Evolutionary conservation across 192 early-diverging fungal species (phyloP).

Genomic region (Coemansia reversa): DNA sequence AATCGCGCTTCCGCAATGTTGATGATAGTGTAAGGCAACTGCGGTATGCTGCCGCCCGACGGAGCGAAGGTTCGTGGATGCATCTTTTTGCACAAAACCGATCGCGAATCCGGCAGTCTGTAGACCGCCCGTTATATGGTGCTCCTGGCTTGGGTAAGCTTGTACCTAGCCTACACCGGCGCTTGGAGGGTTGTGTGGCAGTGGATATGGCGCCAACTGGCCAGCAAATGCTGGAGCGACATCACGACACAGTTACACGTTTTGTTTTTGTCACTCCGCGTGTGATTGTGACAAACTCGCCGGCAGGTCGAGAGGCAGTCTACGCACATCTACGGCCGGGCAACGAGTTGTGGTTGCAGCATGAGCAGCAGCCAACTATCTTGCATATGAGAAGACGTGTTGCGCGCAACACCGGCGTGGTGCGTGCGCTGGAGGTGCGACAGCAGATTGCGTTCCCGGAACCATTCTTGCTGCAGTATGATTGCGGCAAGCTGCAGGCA

Average conservation of each 20-base stretch:
- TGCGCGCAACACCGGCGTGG: slow-evolving; percentile 44
- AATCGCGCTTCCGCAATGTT: slow-evolving; percentile 9
- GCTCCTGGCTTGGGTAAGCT: slow-evolving; percentile 11
- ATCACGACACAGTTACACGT: slow-evolving; percentile 7
- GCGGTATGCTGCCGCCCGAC: neutral
- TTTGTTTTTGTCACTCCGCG: slow-evolving; percentile 46
- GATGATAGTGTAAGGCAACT: slow-evolving; percentile 1
- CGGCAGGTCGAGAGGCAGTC: slow-evolving; percentile 17
- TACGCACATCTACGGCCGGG: slow-evolving; percentile 23
- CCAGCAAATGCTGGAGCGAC: slow-evolving; percentile 19
- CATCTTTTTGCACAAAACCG: slow-evolving; percentile 21
- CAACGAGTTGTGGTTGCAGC: neutral
- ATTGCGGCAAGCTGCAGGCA: slow-evolving; percentile 88
- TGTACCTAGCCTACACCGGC: slow-evolving; percentile 4
- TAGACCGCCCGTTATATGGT: slow-evolving; percentile 17
- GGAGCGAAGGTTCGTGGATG: slow-evolving; percentile 24
- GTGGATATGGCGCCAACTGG: slow-evolving; percentile 60
- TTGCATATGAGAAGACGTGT: slow-evolving; percentile 39
- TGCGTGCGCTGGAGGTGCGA: slow-evolving; percentile 61
- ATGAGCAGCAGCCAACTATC: slow-evolving; percentile 20
- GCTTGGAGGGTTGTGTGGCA: slow-evolving; percentile 30
- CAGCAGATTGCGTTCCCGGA: slow-evolving; percentile 81
- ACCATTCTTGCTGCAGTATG: slow-evolving; percentile 77
- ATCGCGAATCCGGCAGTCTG: slow-evolving; percentile 12
- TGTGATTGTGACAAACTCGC: slow-evolving; percentile 25